phyloP scores from a whole-genome alignment of 192 early-diverging fungal species.

The Coemansia sp. region DNA sequence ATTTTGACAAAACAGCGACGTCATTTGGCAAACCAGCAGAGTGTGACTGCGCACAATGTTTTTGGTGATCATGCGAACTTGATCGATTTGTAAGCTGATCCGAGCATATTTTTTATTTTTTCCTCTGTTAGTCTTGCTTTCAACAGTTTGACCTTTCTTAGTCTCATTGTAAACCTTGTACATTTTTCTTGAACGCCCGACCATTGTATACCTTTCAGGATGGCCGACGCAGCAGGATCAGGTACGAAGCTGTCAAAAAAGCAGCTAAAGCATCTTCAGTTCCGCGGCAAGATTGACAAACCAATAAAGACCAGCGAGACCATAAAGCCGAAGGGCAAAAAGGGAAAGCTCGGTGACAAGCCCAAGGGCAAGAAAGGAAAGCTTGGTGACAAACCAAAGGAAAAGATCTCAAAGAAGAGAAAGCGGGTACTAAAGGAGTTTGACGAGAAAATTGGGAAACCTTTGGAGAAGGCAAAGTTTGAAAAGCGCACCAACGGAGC shows the following conservation, averaged over 20 bases:
- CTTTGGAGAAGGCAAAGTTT: slow-evolving; percentile 24
- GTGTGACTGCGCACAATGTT: too few relatives aligned
- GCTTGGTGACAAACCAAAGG: slow-evolving; percentile 6
- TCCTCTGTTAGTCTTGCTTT: background rate
- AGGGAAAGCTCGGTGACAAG: slow-evolving; percentile 8
- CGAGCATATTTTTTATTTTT: too few relatives aligned
- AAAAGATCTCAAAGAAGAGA: background rate
- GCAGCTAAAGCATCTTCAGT: slow-evolving; percentile 41
- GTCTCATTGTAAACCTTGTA: background rate
- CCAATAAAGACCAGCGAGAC: slow-evolving; percentile 6
- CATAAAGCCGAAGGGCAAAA: slow-evolving; percentile 5
- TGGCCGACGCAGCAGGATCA: slow-evolving; percentile 3
- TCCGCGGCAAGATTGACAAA: slow-evolving; percentile 40
- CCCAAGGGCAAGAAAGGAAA: slow-evolving; percentile 12
- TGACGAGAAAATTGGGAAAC: slow-evolving; percentile 1
- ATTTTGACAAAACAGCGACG: too few relatives aligned
- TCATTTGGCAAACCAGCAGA: too few relatives aligned
- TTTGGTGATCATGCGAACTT: too few relatives aligned
- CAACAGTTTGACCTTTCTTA: background rate
- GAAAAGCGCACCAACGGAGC: slow-evolving; percentile 23
- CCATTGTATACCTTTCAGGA: background rate
- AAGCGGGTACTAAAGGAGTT: background rate
- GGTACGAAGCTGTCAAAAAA: slow-evolving; percentile 39
- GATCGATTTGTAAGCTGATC: too few relatives aligned
- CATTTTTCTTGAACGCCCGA: background rate